Evolutionary conservation across 805 yeast species (phyloP), one percentile per base, ranked within the genome.

Genomic region (Suhomyces emberorum): DNA sequence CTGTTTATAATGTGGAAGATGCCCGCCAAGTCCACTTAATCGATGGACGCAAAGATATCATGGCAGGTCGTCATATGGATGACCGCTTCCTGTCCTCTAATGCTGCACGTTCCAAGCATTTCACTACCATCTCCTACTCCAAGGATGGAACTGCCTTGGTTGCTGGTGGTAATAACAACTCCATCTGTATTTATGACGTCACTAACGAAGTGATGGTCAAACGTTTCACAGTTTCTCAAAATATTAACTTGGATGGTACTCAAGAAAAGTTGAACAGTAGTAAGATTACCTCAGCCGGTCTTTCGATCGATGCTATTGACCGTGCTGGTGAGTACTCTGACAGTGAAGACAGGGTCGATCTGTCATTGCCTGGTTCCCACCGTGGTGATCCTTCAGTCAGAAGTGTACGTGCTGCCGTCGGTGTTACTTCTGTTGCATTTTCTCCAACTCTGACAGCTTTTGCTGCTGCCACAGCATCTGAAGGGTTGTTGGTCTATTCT

Each of bases 391-490:
- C 86, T 7, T 78, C 95, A 8, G 75, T 79, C 7, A 74, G 97
- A 49, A 75, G 77, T 34, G 70, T 78, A 1, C 76, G 88, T 46
- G 93, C 96, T 0, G 95, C 81, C 48, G 74, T 93, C n/a, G 69
- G 95, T 52, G 88, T 89, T 4, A 77, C 87, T 2, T 69, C 83
- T 3, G 72, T 93, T 19, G 74, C 72, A 47, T 93, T 89, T 53
- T 86, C 96, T 2, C 98, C 98, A 14, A 83, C 96, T 0, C 83
- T 95, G 2, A 72, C 83, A 15, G 79, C 95, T 22, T 93, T 93
- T 70, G 93, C 95, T 1, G 95, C 95, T 28, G 95, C 95, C 27
- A 93, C 96, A 0, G 81, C 96, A 0, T 93, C 98, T 0, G 98
- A 91, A 58, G 98, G 98, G 7, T 65, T 93, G 30, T 66, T 88